Percentiles rank a stretch among this genome's conserved stretches.
Evolutionary conservation across 441 rosid genomes (phyloP).

Genomic region (Biscutella laevigata): DNA sequence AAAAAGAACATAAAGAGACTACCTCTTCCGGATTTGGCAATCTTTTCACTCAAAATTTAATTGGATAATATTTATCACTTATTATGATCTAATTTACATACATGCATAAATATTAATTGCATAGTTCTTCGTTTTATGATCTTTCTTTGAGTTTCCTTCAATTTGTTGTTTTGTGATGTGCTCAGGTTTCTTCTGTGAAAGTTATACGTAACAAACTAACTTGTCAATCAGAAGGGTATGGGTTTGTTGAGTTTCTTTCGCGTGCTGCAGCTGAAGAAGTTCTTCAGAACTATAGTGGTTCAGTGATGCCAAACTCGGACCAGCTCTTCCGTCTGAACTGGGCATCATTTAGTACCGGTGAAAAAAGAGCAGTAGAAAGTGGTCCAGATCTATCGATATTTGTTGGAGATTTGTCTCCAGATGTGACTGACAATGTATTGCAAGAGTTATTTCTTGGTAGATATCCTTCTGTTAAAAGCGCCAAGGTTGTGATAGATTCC

Average conservation of each 20-base stretch:
- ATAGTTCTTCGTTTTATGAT: background rate
- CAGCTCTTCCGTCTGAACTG: constrained; percentile 66
- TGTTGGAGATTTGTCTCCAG: constrained; percentile 67
- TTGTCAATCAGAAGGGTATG: constrained; percentile 62
- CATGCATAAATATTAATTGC: background rate
- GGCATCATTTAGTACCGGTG: constrained; percentile 63
- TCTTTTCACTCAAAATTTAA: background rate
- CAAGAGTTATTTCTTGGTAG: constrained; percentile 45
- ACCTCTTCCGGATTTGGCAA: background rate
- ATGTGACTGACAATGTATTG: constrained; percentile 55
- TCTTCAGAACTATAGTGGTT: constrained; percentile 48
- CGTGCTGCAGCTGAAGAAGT: constrained; percentile 60
- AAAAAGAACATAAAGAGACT: background rate
- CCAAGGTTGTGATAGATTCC: constrained; percentile 66
- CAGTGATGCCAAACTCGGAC: constrained; percentile 57
- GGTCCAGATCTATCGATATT: constrained; percentile 59
- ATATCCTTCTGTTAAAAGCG: constrained; percentile 59
- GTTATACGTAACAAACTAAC: constrained; percentile 69
- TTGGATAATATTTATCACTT: constrained; percentile 1
- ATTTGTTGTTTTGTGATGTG: constrained; percentile 16
- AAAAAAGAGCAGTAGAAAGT: constrained; percentile 44
- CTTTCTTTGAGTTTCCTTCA: background rate
- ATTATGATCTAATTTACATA: background rate
- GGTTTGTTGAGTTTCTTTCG: constrained; percentile 57
- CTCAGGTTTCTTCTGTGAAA: constrained; percentile 52